Percentiles rank a stretch among this genome's conserved stretches.
phyloP scores from a whole-genome alignment of 1,139 yeast species.

The Yamadazyma pseudoaaseri region DNA sequence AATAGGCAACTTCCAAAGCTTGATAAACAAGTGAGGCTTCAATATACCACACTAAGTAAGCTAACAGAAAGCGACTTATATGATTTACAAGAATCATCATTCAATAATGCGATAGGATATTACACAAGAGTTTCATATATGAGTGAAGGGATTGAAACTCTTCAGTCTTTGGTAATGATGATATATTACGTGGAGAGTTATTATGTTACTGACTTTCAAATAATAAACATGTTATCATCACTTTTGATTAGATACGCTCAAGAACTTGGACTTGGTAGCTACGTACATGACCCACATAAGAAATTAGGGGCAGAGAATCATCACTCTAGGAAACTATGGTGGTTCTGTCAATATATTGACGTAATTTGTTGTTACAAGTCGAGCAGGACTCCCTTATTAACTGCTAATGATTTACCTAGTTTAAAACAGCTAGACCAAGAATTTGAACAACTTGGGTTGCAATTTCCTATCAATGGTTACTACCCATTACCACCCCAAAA shows the following conservation, averaged over 20 bases:
- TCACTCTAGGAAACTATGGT: slow-evolving; percentile 49
- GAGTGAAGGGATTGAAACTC: slow-evolving; percentile 50
- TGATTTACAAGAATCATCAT: slow-evolving; percentile 23
- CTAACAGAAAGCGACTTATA: slow-evolving; percentile 12
- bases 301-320: slow-evolving; percentile 5
- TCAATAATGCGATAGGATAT: slow-evolving; percentile 42
- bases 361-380: slow-evolving; percentile 50
- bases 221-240: slow-evolving; percentile 43
- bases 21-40: slow-evolving; percentile 3
- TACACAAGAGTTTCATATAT: slow-evolving; percentile 47
- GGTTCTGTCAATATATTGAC: slow-evolving; percentile 55
- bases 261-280: slow-evolving; percentile 63
- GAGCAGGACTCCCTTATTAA: slow-evolving; percentile 59
- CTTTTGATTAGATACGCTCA: slow-evolving; percentile 59
- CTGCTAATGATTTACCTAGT: slow-evolving; percentile 43
- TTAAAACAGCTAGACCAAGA: slow-evolving; percentile 2
- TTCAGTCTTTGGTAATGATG: slow-evolving; percentile 49
- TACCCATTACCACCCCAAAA: not conserved
- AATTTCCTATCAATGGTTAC: not conserved
- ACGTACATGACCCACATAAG: slow-evolving; percentile 5
- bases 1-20: slow-evolving; percentile 18
- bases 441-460: slow-evolving; percentile 2
- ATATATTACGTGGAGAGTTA: slow-evolving; percentile 43
- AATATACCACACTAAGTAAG: slow-evolving; percentile 7
- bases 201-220: slow-evolving; percentile 37